phyloP scores from a whole-genome alignment of 2,329 filamentous ascomycete species.

The Aspergillus sp. region DNA sequence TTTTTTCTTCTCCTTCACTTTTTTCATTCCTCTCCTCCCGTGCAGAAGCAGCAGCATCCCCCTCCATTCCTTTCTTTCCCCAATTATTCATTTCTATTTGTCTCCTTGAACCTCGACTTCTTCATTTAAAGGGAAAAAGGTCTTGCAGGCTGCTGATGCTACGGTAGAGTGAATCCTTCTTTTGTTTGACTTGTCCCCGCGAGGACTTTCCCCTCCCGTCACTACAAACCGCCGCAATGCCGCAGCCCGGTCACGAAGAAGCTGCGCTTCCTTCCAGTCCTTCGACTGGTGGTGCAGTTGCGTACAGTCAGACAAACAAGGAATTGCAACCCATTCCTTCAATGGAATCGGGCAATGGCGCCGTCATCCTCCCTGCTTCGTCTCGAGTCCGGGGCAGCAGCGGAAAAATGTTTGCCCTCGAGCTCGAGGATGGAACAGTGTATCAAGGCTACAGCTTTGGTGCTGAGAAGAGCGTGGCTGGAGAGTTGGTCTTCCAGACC shows the following conservation, averaged over 20 bases:
- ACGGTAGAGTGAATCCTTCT: conserved; percentile 27
- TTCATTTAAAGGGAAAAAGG: neutral
- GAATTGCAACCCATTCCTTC: conserved; percentile 24
- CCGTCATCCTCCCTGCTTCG: conserved; percentile 50
- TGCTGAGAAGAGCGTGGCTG: conserved; percentile 85
- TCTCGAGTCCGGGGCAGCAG: conserved; percentile 46
- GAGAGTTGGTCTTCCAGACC: conserved; percentile 98
- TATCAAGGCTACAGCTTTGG: conserved; percentile 97
- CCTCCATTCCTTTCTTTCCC: conserved; percentile 2
- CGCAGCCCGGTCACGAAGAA: conserved; percentile 25
- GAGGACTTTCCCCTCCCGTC: conserved; percentile 26
- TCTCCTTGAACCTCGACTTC: neutral
- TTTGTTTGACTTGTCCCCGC: conserved; percentile 20
- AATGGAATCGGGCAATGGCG: conserved; percentile 23
- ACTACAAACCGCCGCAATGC: conserved; percentile 15
- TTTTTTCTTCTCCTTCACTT: conserved; percentile 11
- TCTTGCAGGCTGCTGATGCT: conserved; percentile 31
- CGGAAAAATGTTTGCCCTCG: conserved; percentile 68
- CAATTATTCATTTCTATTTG: conserved; percentile 7
- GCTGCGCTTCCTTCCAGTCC: conserved; percentile 31
- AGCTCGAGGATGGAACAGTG: conserved; percentile 83
- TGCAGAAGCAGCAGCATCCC: conserved; percentile 21
- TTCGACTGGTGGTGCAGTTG: conserved; percentile 33
- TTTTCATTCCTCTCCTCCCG: conserved; percentile 13
- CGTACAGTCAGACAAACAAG: conserved; percentile 25